Conservation (phyloP, 768 basidiomycete genomes). For the Mycena indigotica region DNA sequence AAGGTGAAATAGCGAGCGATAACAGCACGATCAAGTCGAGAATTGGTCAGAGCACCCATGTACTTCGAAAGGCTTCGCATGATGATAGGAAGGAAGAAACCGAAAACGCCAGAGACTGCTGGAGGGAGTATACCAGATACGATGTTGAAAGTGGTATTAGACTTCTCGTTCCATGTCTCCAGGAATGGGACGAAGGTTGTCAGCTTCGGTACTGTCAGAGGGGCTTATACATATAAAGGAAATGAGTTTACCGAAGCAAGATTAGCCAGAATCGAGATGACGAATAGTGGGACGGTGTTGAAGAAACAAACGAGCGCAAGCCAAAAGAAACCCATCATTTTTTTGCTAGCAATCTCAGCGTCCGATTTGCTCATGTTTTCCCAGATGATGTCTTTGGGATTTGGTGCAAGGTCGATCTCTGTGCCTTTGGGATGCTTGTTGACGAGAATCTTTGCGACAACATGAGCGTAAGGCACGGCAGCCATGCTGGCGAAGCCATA, state of each 20-base stretch:
- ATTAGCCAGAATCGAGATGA: slow-evolving; percentile 92
- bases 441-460: slow-evolving; percentile 59
- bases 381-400: slow-evolving; percentile 92
- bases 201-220: slow-evolving; percentile 42
- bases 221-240: no score
- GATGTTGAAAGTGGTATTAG: slow-evolving; percentile 72
- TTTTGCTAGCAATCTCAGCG: slow-evolving; percentile 65
- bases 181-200: slow-evolving; percentile 76
- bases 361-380: slow-evolving; percentile 79
- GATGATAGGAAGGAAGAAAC: slow-evolving; percentile 86
- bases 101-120: slow-evolving; percentile 83
- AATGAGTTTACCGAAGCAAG: slow-evolving; percentile 64
- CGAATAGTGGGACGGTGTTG: slow-evolving; percentile 89
- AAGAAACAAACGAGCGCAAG: slow-evolving; percentile 84
- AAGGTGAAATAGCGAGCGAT: slow-evolving; percentile 92
- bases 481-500: slow-evolving; percentile 77
- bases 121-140: slow-evolving; percentile 94
- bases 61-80: slow-evolving; percentile 88
- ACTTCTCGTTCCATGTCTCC: slow-evolving; percentile 64
- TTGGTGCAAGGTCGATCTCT: slow-evolving; percentile 59
- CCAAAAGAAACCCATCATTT: slow-evolving; percentile 74
- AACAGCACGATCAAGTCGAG: slow-evolving; percentile 86
- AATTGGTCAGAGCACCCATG: slow-evolving; percentile 66
- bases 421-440: slow-evolving; percentile 60
- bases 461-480: slow-evolving; percentile 65